Base-by-base conservation (phyloP, 768 basidiomycete species). In the Pleurotus citrinopileatus region DNA sequence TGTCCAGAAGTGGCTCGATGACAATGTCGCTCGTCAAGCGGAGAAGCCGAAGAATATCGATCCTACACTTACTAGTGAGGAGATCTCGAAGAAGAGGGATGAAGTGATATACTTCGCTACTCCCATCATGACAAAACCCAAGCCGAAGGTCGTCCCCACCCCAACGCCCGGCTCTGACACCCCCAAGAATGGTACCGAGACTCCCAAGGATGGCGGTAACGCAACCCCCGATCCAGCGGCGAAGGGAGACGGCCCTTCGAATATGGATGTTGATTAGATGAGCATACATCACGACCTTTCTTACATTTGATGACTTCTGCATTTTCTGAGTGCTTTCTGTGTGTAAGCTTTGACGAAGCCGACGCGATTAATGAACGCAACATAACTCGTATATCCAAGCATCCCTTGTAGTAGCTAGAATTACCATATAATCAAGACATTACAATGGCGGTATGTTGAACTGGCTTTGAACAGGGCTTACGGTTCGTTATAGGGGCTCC, bases 1-100 rank as follows among this genome's bases (percentile, higher is more conserved):
- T 8, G 75, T 88, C 34, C 88, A 93, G 72, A 91, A 97, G 73
- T 98, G 96, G 97, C 80, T 99, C 54, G 91, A 97, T 64, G 95
- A 99, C 77, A 83, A 90, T 78, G 83, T 84, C 55, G 86, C 83
- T 56, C 76, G 86, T 61, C 97, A 98, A 79, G 78, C 81, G 6
- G 96, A 98, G 78, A 77, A 86, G 53, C 73, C 88, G 67, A 96
- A 97, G 86, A 89, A 91, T 67, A 84, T 86, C 53, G 87, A 95
- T 66, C 88, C 94, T 22, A 81, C 92, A 56, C 70, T 98, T 69
- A 93, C 80, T 55, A 80, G 76, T 45, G 85, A 76, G 55, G 94
- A 98, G 69, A 88, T 97, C 59, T 67, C 74, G 71, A 94, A 95
- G 89, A 91, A 88, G 81, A 78, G 84, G 63, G 96, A 99, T 58